Conservation (phyloP, 805 yeast genomes). For the Candida golubevii region DNA sequence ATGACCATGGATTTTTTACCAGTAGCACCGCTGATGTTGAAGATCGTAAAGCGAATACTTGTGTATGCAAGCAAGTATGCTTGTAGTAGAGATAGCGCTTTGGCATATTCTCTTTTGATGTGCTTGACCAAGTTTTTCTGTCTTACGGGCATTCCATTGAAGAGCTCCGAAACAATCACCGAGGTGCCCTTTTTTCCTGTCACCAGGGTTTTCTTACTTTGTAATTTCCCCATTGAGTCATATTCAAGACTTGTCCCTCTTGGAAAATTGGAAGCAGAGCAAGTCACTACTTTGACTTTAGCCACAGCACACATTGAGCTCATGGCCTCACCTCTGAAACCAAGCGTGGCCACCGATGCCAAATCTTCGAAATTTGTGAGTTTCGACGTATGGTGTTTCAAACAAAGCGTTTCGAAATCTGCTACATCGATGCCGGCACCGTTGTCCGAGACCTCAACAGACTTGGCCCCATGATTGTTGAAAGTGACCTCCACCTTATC, state of each 20-base stretch:
- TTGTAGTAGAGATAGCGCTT: slow-evolving; percentile 59
- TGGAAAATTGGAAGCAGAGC: slow-evolving; percentile 47
- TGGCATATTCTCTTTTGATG: slow-evolving; percentile 65
- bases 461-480: slow-evolving; percentile 67
- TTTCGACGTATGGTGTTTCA: slow-evolving; percentile 68
- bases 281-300: slow-evolving; percentile 46
- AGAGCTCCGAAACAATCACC: slow-evolving; percentile 54
- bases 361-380: slow-evolving; percentile 54
- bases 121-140: slow-evolving; percentile 67
- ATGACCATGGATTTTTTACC: slow-evolving; percentile 50
- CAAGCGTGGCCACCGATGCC: slow-evolving; percentile 48
- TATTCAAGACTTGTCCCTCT: slow-evolving; percentile 54
- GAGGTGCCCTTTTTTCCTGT: slow-evolving; percentile 66
- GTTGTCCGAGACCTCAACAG: slow-evolving; percentile 64
- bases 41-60: slow-evolving; percentile 55
- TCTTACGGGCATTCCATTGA: slow-evolving; percentile 76
- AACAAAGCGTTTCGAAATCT: slow-evolving; percentile 52
- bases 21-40: slow-evolving; percentile 42
- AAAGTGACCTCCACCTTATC: slow-evolving; percentile 63
- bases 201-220: slow-evolving; percentile 30
- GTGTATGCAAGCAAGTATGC: slow-evolving; percentile 62
- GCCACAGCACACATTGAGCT: slow-evolving; percentile 60
- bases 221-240: slow-evolving; percentile 51
- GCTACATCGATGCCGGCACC: slow-evolving; percentile 57
- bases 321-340: slow-evolving; percentile 81